Evolutionary conservation across 2,329 filamentous ascomycete species (phyloP), one percentile per base, ranked within the genome.

Genomic region (Aspergillus sp.): DNA sequence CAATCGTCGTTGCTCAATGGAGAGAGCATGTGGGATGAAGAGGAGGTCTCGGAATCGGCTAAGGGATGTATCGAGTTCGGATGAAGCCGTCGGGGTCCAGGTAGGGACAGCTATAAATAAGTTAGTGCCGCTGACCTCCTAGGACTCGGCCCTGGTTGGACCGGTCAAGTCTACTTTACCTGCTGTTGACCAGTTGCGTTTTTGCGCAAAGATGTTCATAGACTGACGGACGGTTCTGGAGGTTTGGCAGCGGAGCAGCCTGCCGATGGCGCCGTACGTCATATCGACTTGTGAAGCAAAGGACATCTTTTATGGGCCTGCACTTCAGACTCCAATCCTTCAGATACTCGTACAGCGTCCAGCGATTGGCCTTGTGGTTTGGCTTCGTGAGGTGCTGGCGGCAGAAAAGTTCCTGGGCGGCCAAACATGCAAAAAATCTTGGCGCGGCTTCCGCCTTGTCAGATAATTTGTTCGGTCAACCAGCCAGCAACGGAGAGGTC

Each of bases 11-110:
- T 81, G 79, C 47, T 71, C 71, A 6, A 68, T 61, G 41, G 70
- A 68, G 4, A 82, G 73, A 43, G 74, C 73, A 53, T 71, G 72
- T 30, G 80, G 80, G 34, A 81, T 77, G 68, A 82, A 81, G 54
- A 81, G 71, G 46, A 77, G 74, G 63, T 80, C 68, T 65, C 80
- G 79, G 69, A 78, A 80, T 61, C 71, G 72, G 30, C 72, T 66
- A 34, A 82, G 73, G 53, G 77, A 69, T 48, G 74, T 65, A 65
- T 81, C 74, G 59, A 81, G 71, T 66, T 81, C 75, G 53, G 75
- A 65, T 30, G 77, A 79, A 17, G 73, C 72, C 53, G 77, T 77
- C 15, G 74, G 72, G 31, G 67, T 66, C 66, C 81, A 81, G 5
- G 69, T 71, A 11, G 79, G 79, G 45, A 81, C 72, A 38, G 69